Percentiles rank a stretch among this genome's conserved stretches.
Evolutionary conservation across 78 protist species (phyloP).

Genomic region (Polysphondylium violaceum): DNA sequence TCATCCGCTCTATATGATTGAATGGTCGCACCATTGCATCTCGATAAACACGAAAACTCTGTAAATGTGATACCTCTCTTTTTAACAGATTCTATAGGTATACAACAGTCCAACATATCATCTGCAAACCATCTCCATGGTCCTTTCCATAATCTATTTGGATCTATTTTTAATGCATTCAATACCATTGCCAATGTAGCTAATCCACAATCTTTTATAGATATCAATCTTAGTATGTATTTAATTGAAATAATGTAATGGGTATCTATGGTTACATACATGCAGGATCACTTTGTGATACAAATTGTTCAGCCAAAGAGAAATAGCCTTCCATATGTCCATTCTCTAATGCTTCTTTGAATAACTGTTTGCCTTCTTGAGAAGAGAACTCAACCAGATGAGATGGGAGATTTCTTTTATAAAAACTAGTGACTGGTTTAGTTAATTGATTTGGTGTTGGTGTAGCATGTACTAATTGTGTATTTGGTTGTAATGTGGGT

Average conservation of each 20-base stretch:
- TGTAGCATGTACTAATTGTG: too few species aligned
- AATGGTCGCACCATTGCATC: constrained; percentile 86
- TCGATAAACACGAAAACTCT: constrained; percentile 87
- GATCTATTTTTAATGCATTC: constrained; percentile 91
- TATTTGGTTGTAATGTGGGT: too few species aligned
- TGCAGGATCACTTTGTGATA: constrained; percentile 87
- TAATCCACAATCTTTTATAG: constrained; percentile 86
- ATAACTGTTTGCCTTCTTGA: constrained; percentile 56
- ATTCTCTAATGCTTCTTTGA: constrained; percentile 54
- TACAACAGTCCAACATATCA: constrained; percentile 90
- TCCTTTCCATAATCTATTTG: constrained; percentile 90
- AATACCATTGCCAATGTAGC: constrained; percentile 89
- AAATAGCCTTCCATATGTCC: constrained; percentile 88
- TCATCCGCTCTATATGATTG: constrained; percentile 53
- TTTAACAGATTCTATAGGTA: constrained; percentile 72
- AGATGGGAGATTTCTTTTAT: constrained; percentile 78
- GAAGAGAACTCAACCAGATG: constrained; percentile 76
- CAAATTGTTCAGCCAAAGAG: constrained; percentile 83
- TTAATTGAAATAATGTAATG: too few species aligned
- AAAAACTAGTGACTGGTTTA: constrained; percentile 50
- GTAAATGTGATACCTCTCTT: constrained; percentile 76
- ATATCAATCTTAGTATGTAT: not conserved
- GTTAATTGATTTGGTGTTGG: not conserved
- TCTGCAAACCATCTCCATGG: constrained; percentile 95
- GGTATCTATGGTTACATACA: not conserved